These are phyloP conservation scores for Viridothelium virens DNA, from an alignment of 495 filamentous ascomycete genomes.

Conservation along the genomic window DNA sequence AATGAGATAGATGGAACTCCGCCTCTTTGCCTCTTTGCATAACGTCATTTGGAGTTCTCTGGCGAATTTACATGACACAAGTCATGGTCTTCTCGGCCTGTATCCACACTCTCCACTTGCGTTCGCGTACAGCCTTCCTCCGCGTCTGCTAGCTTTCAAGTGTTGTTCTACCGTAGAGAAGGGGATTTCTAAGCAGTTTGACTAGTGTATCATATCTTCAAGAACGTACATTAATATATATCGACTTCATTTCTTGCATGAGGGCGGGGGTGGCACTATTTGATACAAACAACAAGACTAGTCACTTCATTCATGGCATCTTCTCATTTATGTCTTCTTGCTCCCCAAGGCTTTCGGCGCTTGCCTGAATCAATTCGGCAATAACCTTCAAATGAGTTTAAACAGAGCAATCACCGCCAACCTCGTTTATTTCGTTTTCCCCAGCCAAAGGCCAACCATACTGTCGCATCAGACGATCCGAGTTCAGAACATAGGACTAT, in stretches of 20 bases:
- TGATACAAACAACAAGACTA: too few species aligned
- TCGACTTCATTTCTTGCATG: background rate
- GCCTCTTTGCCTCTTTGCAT: background rate
- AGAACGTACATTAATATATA: background rate
- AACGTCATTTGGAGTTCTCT: background rate
- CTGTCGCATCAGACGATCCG: too few species aligned
- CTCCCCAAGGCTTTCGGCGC: too few species aligned
- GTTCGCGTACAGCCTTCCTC: background rate
- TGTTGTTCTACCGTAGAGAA: background rate
- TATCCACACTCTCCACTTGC: background rate
- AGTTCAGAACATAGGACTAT: too few species aligned
- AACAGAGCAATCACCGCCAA: too few species aligned
- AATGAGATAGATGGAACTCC: slow-evolving; percentile 28
- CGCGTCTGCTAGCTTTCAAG: background rate
- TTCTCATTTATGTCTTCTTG: too few species aligned
- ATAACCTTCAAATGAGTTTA: too few species aligned
- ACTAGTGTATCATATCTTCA: slow-evolving; percentile 2
- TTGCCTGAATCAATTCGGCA: too few species aligned
- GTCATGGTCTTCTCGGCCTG: background rate
- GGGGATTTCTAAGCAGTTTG: background rate
- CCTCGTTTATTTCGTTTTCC: too few species aligned
- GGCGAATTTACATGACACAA: background rate
- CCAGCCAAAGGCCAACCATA: too few species aligned
- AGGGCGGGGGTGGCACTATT: background rate
- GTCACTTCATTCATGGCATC: too few species aligned